A percentile compares a stretch with the other conserved stretches of the same genome.
Evolutionary conservation across 2,329 filamentous ascomycete genomes (phyloP).

Genomic region (Pyrenochaeta sp.): DNA sequence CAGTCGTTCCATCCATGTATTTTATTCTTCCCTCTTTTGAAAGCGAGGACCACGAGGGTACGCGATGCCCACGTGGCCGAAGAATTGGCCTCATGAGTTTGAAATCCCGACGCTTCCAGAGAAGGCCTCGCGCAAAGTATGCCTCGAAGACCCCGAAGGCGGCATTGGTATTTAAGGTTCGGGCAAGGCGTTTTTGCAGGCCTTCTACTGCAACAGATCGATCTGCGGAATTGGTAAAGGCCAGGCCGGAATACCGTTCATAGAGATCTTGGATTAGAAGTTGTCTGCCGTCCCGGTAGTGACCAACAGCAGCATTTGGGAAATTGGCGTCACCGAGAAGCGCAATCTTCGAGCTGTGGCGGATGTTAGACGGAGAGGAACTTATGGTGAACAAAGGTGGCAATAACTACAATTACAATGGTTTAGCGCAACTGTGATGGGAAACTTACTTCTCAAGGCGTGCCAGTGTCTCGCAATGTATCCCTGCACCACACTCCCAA

Average conservation of each 20-base stretch:
- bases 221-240: constrained; percentile 1
- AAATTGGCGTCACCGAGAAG: neutral
- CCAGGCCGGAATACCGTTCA: constrained; percentile 2
- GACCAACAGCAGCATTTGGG: neutral
- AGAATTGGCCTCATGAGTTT: neutral
- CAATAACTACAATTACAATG: too few species aligned
- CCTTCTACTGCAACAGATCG: constrained; percentile 7
- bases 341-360: neutral
- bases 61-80: neutral
- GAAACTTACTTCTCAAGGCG: neutral
- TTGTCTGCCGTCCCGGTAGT: neutral
- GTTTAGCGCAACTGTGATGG: neutral
- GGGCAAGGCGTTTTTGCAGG: constrained; percentile 3
- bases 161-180: neutral
- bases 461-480: constrained; percentile 15
- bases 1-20: too few species aligned
- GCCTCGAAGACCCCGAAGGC: constrained; percentile 4
- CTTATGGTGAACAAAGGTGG: neutral
- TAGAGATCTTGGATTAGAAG: constrained; percentile 1
- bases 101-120: constrained; percentile 2
- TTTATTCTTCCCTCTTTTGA: constrained; percentile 3
- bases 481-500: constrained; percentile 28
- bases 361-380: neutral
- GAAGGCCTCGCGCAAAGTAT: constrained; percentile 5
- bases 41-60: constrained; percentile 5